A percentile compares a stretch with the other conserved stretches of the same genome.
Conservation (phyloP, 2,329 filamentous ascomycete species). For the Aureobasidium sp. region DNA sequence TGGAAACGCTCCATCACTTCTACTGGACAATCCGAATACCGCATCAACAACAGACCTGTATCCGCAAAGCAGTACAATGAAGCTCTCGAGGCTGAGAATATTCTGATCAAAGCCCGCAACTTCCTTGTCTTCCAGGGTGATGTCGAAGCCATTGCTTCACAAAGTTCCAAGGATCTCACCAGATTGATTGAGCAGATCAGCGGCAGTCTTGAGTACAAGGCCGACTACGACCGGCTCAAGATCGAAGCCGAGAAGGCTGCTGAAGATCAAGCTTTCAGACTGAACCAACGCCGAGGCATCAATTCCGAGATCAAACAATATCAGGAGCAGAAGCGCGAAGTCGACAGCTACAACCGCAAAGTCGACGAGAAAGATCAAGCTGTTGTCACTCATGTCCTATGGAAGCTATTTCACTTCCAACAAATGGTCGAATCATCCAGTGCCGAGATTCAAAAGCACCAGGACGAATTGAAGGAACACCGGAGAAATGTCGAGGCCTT, state of each 20-base stretch:
- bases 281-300: conserved; percentile 84
- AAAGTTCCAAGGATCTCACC: conserved; percentile 89
- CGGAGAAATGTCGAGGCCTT: conserved; percentile 81
- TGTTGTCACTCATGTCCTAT: conserved; percentile 86
- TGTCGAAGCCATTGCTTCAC: conserved; percentile 91
- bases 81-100: conserved; percentile 85
- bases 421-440: conserved; percentile 87
- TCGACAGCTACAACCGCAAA: conserved; percentile 87
- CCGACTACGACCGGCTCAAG: conserved; percentile 88
- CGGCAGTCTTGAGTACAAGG: conserved; percentile 88
- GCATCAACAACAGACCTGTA: conserved; percentile 88
- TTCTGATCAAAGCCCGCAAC: conserved; percentile 94
- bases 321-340: conserved; percentile 91
- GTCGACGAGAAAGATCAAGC: conserved; percentile 84
- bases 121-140: conserved; percentile 98
- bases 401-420: conserved; percentile 96
- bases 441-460: conserved; percentile 82
- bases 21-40: conserved; percentile 84
- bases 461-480: conserved; percentile 90
- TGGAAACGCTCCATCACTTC: conserved; percentile 95
- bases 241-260: conserved; percentile 75
- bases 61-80: conserved; percentile 90
- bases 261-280: conserved; percentile 81
- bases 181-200: conserved; percentile 95
- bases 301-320: conserved; percentile 98